Evolutionary conservation across 345 rosid genomes (phyloP), one percentile per base, ranked within the genome.

Genomic region (Garcia nutans): DNA sequence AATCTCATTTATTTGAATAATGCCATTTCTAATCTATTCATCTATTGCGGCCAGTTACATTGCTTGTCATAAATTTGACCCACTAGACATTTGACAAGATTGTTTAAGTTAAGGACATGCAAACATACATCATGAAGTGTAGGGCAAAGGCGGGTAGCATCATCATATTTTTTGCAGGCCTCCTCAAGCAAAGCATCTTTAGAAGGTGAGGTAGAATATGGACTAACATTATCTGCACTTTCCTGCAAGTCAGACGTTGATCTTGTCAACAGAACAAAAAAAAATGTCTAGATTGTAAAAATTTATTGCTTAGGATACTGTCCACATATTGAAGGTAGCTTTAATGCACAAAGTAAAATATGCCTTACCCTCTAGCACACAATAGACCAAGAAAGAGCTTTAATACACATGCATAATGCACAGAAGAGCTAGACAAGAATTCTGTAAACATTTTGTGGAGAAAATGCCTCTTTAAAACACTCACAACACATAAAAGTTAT

Each of bases 111-210:
- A 59, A n/a, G 62, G 54, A n/a, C 19, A 54, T 28, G 73, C 11
- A 68, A 42, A 79, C 97, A 61, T 93, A 92, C 98, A 91, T 96
- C 99, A 84, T 92, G 93, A 77, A 93, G 97, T 0, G 97, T 84
- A 8, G 99, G 97, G 86, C 95, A 92, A 75, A 96, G 93, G 61
- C 62, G 85, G 52, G 97, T 96, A 70, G 99, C 97, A 83, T 96
- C 97, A 68, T 91, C 97, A 70, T 96, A 93, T 84, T 93, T 96
- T 82, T 89, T 92, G 78, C 98, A 92, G 84, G 99, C 98, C 83
- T 93, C 98, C 88, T 93, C 99, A 20, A 91, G 97, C 87, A 91
- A 84, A 73, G 90, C 91, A 85, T 96, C 99, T 85, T 93, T 93
- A 42, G 99, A 93, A 74, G 97, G 98, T 61, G 98, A 88, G 66